A percentile compares a stretch with the other conserved stretches of the same genome.
Evolutionary conservation across 2,329 filamentous ascomycete species (phyloP).

Genomic region (Aspergillus sp.): DNA sequence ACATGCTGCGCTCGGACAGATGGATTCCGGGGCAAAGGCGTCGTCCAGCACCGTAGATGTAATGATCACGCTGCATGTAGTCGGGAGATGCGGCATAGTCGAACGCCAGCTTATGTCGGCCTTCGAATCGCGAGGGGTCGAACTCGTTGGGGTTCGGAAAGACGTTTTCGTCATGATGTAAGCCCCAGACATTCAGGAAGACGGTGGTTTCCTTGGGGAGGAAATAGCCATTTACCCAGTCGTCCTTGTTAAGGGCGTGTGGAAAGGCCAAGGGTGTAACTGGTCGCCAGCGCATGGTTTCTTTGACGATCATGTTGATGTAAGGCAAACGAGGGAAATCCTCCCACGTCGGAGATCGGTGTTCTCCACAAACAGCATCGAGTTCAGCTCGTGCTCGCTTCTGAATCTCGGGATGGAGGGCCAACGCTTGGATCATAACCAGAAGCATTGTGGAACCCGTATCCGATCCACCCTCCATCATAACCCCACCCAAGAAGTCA

Average conservation of each 20-base stretch:
- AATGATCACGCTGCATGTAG: conserved; percentile 35
- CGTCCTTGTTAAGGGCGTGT: conserved; percentile 32
- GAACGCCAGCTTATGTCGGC: conserved; percentile 34
- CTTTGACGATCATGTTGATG: conserved; percentile 57
- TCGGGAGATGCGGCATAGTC: conserved; percentile 39
- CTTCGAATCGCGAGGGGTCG: conserved; percentile 30
- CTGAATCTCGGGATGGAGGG: conserved; percentile 15
- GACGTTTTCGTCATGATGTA: conserved; percentile 29
- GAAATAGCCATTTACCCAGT: conserved; percentile 45
- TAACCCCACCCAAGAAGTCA: conserved; percentile 35
- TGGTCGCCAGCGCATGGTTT: conserved; percentile 59
- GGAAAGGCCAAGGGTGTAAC: conserved; percentile 18
- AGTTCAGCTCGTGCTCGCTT: conserved; percentile 51
- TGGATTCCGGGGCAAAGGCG: conserved; percentile 38
- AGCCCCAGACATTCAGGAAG: conserved; percentile 53
- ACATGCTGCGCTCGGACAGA: conserved; percentile 36
- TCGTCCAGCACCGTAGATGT: conserved; percentile 29
- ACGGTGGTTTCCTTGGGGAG: conserved; percentile 51
- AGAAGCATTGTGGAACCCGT: conserved; percentile 45
- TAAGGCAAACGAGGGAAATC: conserved; percentile 34
- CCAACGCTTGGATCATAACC: conserved; percentile 26
- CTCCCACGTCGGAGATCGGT: conserved; percentile 51
- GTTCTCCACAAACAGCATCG: conserved; percentile 51
- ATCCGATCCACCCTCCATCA: conserved; percentile 42
- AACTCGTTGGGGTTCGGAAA: conserved; percentile 25